A percentile compares a stretch with the other conserved stretches of the same genome.
Evolutionary conservation across 2,329 filamentous ascomycete genomes (phyloP).

Genomic region (Microthyrium microscopicum): DNA sequence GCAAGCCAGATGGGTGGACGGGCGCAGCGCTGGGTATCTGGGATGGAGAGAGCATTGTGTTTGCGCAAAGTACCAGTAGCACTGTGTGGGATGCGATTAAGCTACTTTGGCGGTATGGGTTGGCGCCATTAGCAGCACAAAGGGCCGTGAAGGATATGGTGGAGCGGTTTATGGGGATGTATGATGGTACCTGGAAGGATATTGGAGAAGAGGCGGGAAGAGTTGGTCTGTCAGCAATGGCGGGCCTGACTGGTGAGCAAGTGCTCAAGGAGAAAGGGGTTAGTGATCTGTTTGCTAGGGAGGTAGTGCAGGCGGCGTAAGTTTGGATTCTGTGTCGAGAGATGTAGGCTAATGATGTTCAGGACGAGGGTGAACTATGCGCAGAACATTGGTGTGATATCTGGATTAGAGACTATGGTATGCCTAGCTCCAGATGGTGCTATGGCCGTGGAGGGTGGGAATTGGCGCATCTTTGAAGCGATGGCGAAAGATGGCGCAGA

Average conservation of each 20-base stretch:
- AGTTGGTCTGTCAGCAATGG: constrained; percentile 48
- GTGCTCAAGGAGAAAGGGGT: constrained; percentile 55
- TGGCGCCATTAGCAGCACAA: constrained; percentile 57
- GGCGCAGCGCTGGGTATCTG: constrained; percentile 53
- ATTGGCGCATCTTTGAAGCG: constrained; percentile 82
- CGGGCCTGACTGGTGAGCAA: constrained; percentile 55
- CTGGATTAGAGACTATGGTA: constrained; percentile 80
- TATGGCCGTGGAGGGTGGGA: constrained; percentile 63
- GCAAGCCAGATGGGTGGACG: constrained; percentile 1
- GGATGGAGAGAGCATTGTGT: constrained; percentile 64
- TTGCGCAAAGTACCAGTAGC: constrained; percentile 29
- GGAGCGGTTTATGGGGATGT: constrained; percentile 60
- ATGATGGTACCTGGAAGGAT: constrained; percentile 50
- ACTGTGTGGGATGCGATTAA: constrained; percentile 60
- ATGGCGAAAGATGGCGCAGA: constrained; percentile 56
- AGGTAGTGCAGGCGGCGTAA: constrained; percentile 62
- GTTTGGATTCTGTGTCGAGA: constrained; percentile 2
- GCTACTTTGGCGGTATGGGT: constrained; percentile 72
- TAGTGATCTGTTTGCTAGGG: constrained; percentile 48
- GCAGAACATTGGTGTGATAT: constrained; percentile 70
- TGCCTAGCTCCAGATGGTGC: constrained; percentile 82
- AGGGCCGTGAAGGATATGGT: constrained; percentile 56
- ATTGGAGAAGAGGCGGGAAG: too few species aligned
- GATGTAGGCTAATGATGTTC: neutral
- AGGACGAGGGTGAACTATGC: constrained; percentile 90